These are phyloP conservation scores for Fusarium kyushuense DNA, from an alignment of 2,329 filamentous ascomycete genomes.

Conservation along the genomic window DNA sequence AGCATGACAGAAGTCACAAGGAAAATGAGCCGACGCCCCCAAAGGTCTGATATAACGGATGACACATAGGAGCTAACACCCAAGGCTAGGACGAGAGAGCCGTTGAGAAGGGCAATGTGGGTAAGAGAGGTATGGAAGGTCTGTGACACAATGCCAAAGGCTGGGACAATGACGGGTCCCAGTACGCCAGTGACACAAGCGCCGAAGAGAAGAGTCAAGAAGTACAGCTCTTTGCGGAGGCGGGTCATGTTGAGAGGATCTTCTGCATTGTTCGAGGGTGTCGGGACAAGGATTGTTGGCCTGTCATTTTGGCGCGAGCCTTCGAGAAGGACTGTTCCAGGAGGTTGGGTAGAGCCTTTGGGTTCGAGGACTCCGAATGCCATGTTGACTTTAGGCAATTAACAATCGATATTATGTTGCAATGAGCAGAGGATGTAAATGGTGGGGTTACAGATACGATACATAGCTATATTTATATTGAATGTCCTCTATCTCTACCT, in stretches of 20 bases:
- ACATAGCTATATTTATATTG: background rate
- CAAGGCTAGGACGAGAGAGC: background rate
- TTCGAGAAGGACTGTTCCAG: constrained; percentile 2
- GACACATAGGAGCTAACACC: background rate
- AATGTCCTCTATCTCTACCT: too few species aligned
- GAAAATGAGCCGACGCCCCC: background rate
- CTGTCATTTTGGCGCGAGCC: background rate
- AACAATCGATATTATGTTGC: too few species aligned
- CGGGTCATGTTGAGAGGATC: constrained; percentile 4
- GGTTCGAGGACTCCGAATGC: constrained; percentile 5
- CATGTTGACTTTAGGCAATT: background rate
- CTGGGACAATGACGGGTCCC: constrained; percentile 1
- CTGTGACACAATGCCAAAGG: constrained; percentile 3
- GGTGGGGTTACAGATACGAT: too few species aligned
- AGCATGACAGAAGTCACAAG: background rate
- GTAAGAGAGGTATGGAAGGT: constrained; percentile 3
- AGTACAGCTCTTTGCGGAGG: constrained; percentile 1
- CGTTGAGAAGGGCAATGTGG: background rate
- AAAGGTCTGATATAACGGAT: background rate
- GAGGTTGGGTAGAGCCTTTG: background rate
- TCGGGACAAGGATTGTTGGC: constrained; percentile 2
- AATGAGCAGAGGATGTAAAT: too few species aligned
- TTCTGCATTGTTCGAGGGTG: background rate
- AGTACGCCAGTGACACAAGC: constrained; percentile 8
- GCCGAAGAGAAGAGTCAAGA: constrained; percentile 6